A percentile compares a stretch with the other conserved stretches of the same genome.
Conservation (phyloP, 1,139 yeast genomes). For the Meyerozyma athensensis region DNA sequence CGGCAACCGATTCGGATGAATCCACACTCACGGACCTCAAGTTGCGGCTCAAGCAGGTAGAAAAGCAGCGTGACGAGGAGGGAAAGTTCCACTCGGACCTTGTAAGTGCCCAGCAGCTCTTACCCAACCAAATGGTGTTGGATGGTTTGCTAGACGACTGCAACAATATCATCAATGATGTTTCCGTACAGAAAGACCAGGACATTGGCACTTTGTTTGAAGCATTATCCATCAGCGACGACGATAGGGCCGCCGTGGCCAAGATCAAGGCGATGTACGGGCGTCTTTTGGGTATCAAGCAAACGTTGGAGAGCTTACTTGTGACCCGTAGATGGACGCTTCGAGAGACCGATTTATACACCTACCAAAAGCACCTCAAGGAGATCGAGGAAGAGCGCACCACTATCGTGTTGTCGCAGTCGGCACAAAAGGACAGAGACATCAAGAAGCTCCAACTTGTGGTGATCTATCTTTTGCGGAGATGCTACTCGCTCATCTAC, state of each 20-base stretch:
- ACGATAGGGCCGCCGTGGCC: conserved; percentile 11
- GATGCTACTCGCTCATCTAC: conserved; percentile 87
- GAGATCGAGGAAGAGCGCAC: conserved; percentile 65
- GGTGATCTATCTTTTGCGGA: conserved; percentile 71
- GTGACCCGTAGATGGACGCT: conserved; percentile 96
- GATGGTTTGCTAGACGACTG: conserved; percentile 81
- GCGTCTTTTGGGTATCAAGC: conserved; percentile 56
- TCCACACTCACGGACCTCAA: conserved; percentile 16
- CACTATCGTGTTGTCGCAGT: neutral
- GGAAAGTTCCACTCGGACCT: conserved; percentile 28
- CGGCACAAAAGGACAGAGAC: conserved; percentile 9
- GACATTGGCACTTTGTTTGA: conserved; percentile 40
- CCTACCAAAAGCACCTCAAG: conserved; percentile 68
- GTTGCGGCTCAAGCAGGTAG: conserved; percentile 27
- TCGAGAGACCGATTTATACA: conserved; percentile 88
- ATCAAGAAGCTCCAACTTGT: conserved; percentile 52
- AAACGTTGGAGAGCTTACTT: conserved; percentile 71
- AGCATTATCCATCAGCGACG: conserved; percentile 20
- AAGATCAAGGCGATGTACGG: conserved; percentile 24
- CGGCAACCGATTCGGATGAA: conserved; percentile 13
- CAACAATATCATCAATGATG: conserved; percentile 65
- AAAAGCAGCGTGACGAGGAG: conserved; percentile 27
- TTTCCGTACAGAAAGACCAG: conserved; percentile 54
- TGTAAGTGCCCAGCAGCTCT: conserved; percentile 20
- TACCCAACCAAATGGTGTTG: conserved; percentile 49